Evolutionary conservation across 2,329 filamentous ascomycete genomes (phyloP).

Genomic region (Diaporthe sp.): DNA sequence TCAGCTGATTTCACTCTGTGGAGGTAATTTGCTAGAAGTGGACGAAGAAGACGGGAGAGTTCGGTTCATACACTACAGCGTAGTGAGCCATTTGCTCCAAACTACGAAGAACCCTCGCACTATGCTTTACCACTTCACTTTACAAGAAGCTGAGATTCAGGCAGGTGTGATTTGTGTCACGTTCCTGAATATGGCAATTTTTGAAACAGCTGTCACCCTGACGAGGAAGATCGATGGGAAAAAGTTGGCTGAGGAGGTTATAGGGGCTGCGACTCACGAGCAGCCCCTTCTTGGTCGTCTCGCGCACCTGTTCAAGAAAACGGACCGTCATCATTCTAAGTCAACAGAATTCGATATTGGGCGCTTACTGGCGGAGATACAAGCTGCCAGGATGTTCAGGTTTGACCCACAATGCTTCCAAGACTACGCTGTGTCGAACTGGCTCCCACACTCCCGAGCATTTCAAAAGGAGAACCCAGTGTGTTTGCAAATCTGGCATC

Average conservation of each 20-base stretch:
- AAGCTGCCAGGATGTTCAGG: neutral
- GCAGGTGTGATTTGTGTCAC: slow-evolving; percentile 23
- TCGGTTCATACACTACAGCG: slow-evolving; percentile 34
- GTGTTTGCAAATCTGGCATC: neutral
- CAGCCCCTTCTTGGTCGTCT: neutral
- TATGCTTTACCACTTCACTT: neutral
- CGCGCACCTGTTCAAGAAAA: neutral
- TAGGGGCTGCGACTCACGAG: neutral
- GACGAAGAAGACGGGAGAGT: slow-evolving; percentile 33
- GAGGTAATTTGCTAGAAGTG: slow-evolving; percentile 18
- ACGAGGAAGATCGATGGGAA: neutral
- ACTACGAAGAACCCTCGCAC: neutral
- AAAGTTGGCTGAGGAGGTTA: neutral
- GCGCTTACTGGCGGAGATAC: neutral
- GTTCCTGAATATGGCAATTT: neutral
- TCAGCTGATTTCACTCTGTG: slow-evolving; percentile 12
- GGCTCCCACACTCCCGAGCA: neutral
- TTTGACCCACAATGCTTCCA: neutral
- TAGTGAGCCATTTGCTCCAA: neutral
- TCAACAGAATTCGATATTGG: neutral
- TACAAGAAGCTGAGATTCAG: neutral
- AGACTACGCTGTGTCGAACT: neutral
- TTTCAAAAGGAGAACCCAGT: neutral
- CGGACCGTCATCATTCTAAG: neutral
- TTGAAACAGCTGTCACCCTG: neutral